Conservation (phyloP, 176 grass and related monocot genomes). For the Ananas comosus region DNA sequence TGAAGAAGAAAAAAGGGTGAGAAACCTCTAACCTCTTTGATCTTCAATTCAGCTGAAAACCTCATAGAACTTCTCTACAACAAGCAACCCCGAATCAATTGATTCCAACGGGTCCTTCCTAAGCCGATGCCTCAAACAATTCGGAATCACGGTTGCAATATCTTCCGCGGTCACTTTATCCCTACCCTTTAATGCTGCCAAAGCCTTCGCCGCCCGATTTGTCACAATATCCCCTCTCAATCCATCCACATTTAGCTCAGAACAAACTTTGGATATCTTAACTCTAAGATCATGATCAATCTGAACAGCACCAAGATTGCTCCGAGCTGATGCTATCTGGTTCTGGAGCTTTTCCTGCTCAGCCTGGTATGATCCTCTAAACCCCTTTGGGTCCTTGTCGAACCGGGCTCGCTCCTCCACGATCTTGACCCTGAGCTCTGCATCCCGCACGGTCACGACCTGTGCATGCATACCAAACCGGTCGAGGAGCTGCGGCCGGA, state of each 20-base stretch:
- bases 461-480: conserved; percentile 96
- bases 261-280: conserved; percentile 91
- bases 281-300: conserved; percentile 85
- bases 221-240: conserved; percentile 89
- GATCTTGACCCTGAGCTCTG: conserved; percentile 89
- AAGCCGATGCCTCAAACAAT: conserved; percentile 94
- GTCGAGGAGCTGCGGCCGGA: conserved; percentile 88
- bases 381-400: conserved; percentile 67
- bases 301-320: conserved; percentile 51
- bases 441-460: conserved; percentile 78
- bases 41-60: conserved; percentile 60
- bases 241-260: conserved; percentile 89
- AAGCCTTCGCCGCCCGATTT: conserved; percentile 78
- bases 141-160: conserved; percentile 90
- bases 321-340: conserved; percentile 58
- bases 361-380: conserved; percentile 55
- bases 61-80: conserved; percentile 97
- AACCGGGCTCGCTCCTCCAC: conserved; percentile 87
- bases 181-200: conserved; percentile 86
- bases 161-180: conserved; percentile 75
- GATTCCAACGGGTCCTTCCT: conserved; percentile 93
- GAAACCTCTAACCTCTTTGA: conserved; percentile 13
- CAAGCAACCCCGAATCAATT: conserved; percentile 84
- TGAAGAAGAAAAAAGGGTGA: neutral
- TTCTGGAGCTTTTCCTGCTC: conserved; percentile 89